Conservation (phyloP, 192 early-diverging fungal genomes). For the Anaeromyces robustus region DNA sequence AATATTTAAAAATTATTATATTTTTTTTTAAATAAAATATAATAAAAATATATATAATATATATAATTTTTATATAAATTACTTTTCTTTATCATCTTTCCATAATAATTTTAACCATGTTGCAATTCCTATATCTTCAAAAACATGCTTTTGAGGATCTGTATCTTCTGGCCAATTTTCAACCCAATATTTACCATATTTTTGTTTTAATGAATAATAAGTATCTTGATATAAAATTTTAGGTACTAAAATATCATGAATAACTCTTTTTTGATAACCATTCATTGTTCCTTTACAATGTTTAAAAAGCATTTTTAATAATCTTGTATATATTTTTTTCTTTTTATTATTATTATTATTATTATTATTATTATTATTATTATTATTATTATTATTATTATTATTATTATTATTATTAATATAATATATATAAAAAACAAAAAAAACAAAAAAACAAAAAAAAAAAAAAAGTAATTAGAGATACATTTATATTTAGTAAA, state of each 20-base stretch:
- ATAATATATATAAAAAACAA: too few species aligned
- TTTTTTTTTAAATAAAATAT: too few species aligned
- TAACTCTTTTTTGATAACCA: conserved; percentile 55
- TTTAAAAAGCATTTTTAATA: background rate
- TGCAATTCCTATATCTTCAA: conserved; percentile 76
- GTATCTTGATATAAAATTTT: conserved; percentile 48
- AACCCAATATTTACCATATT: conserved; percentile 48
- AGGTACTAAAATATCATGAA: conserved; percentile 51
- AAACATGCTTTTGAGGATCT: conserved; percentile 68
- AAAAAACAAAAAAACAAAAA: too few species aligned
- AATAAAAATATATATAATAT: too few species aligned
- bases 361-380: too few species aligned
- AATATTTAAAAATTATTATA: background rate
- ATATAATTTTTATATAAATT: background rate
- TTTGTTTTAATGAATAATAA: conserved; percentile 49
- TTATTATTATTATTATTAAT: too few species aligned
- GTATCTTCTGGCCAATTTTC: conserved; percentile 67
- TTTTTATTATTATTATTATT: background rate
- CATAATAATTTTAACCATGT: conserved; percentile 65
- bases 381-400: too few species aligned
- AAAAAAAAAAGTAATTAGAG: too few species aligned
- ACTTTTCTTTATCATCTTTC: conserved; percentile 14
- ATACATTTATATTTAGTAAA: too few species aligned
- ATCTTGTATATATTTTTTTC: background rate
- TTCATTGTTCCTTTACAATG: conserved; percentile 14